Evolutionary conservation across 148 eudicot species (phyloP).

Genomic region (Arctostaphylos glauca): DNA sequence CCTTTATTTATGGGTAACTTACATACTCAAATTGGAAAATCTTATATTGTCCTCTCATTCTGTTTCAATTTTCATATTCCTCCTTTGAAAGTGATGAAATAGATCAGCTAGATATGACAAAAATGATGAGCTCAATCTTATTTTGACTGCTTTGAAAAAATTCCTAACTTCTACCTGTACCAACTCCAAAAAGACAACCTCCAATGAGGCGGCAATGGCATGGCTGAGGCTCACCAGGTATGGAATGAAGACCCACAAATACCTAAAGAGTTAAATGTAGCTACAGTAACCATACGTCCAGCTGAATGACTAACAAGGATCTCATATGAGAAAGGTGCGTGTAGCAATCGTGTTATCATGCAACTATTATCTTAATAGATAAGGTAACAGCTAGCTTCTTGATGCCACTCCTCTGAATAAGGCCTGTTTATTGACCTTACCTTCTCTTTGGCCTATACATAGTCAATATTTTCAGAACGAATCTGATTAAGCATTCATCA

Average conservation of each 20-base stretch:
- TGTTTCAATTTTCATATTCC: constrained; percentile 1
- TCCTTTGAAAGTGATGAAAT: neutral
- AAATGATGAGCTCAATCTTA: neutral
- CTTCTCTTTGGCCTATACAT: neutral
- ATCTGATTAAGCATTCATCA: neutral
- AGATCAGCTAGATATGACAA: neutral
- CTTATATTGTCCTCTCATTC: neutral
- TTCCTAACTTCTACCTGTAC: neutral
- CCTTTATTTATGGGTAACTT: neutral
- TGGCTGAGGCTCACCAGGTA: neutral
- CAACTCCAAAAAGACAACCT: constrained; percentile 5
- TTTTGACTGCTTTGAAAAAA: neutral
- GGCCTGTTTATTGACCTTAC: neutral
- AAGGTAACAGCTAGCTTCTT: neutral
- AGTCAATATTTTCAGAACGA: neutral
- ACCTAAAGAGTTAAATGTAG: neutral
- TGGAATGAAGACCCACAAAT: neutral
- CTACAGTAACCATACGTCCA: neutral
- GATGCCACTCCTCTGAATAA: neutral
- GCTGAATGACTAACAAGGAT: neutral
- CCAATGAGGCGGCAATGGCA: neutral
- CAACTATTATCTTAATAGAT: neutral
- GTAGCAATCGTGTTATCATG: neutral
- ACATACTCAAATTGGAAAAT: neutral
- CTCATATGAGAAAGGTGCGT: no score